Evolutionary conservation across 2,329 filamentous ascomycete species (phyloP).

Genomic region (Penicillium thymicola): DNA sequence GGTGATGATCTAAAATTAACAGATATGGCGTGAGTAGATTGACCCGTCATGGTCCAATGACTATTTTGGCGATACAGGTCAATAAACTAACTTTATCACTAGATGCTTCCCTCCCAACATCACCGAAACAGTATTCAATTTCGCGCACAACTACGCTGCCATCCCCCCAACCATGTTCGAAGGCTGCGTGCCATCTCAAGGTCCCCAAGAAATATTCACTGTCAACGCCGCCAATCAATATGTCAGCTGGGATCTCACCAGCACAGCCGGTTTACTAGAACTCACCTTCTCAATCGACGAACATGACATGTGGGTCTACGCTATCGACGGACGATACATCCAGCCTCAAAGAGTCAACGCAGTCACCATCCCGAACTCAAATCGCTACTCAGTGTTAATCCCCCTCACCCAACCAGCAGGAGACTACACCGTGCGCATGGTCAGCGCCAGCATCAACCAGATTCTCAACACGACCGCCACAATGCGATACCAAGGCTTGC

Average conservation of each 20-base stretch:
- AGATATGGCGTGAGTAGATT: constrained; percentile 25
- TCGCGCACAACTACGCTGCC: constrained; percentile 16
- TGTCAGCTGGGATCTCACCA: constrained; percentile 40
- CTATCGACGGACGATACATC: constrained; percentile 45
- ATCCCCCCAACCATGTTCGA: constrained; percentile 21
- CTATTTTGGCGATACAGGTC: neutral
- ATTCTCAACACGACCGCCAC: constrained; percentile 54
- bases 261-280: constrained; percentile 30
- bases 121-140: constrained; percentile 16
- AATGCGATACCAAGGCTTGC: constrained; percentile 42
- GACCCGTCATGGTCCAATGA: no score
- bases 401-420: constrained; percentile 46
- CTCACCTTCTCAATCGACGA: constrained; percentile 45
- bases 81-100: neutral
- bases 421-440: constrained; percentile 55
- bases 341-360: constrained; percentile 40
- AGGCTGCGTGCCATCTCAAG: constrained; percentile 25
- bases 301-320: constrained; percentile 47
- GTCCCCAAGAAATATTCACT: constrained; percentile 27
- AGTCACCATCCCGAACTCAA: constrained; percentile 35
- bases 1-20: constrained; percentile 23
- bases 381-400: constrained; percentile 43
- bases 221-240: constrained; percentile 35
- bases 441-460: constrained; percentile 51
- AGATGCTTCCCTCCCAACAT: constrained; percentile 27